These are phyloP conservation scores for Suillus americanus DNA, from an alignment of 768 basidiomycete species.

Conservation along the genomic window DNA sequence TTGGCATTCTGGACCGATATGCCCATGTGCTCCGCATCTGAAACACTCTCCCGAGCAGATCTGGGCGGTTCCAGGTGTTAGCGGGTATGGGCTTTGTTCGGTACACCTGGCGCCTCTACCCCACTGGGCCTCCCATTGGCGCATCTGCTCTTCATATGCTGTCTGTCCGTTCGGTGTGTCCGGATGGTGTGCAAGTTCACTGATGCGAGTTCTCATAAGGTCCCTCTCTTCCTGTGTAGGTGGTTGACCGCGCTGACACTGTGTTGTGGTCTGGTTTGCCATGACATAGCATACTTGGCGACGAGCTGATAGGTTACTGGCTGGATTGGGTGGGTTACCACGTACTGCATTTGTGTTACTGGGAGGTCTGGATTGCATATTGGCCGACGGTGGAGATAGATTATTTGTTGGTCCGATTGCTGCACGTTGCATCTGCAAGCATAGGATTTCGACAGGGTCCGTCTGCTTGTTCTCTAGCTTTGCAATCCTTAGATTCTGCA, in stretches of 20 bases:
- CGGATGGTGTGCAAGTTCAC: no score
- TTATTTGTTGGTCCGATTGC: no score
- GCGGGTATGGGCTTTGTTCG: background rate
- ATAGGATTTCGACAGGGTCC: background rate
- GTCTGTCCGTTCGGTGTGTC: no score
- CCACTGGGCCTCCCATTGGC: background rate
- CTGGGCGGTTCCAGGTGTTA: background rate
- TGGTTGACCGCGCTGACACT: background rate
- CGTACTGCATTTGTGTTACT: no score
- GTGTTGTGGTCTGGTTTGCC: background rate
- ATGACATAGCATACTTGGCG: background rate
- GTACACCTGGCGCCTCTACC: background rate
- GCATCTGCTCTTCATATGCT: no score
- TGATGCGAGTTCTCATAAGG: no score
- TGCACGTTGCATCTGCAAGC: background rate
- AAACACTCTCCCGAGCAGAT: background rate
- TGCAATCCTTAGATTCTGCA: background rate
- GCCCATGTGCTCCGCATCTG: background rate
- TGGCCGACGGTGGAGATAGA: no score
- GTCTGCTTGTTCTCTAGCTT: background rate
- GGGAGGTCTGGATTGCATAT: no score
- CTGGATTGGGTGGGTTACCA: rapidly evolving
- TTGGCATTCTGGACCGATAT: no score
- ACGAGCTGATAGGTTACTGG: background rate
- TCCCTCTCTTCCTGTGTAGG: background rate